Percentiles rank a stretch among this genome's conserved stretches.
These are phyloP conservation scores for Pythium inflatum DNA, from an alignment of 352 stramenopile genomes.

Conservation along the genomic window DNA sequence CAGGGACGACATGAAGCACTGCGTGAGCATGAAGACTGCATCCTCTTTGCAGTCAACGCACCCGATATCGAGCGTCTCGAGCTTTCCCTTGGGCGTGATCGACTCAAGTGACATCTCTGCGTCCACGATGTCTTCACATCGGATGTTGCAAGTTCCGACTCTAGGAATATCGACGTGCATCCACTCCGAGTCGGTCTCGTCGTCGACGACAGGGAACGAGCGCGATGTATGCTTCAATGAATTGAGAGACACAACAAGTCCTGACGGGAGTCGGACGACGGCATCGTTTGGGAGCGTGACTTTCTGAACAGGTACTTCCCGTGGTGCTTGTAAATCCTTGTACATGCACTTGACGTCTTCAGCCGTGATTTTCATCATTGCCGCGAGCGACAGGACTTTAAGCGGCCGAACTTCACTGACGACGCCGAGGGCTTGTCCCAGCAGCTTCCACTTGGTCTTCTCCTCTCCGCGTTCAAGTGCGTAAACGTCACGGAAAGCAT, in stretches of 20 bases:
- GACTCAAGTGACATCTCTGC: neutral
- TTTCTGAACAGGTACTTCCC: neutral
- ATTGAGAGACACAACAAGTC: neutral
- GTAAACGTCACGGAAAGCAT: neutral
- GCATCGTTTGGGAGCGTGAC: neutral
- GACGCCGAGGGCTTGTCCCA: neutral
- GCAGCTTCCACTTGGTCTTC: neutral
- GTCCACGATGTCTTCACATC: slow-evolving; percentile 7
- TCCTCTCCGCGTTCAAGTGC: neutral
- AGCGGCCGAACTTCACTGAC: neutral
- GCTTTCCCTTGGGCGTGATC: neutral
- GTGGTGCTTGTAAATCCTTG: neutral
- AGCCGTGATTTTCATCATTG: slow-evolving; percentile 1
- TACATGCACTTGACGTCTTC: neutral
- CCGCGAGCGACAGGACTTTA: slow-evolving; percentile 10
- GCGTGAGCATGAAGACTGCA: neutral
- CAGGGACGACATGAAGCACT: neutral
- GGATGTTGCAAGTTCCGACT: neutral
- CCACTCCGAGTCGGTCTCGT: neutral
- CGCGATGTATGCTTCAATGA: neutral
- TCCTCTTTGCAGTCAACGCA: neutral
- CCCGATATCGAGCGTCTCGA: slow-evolving; percentile 9
- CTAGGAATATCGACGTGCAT: neutral
- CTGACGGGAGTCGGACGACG: neutral
- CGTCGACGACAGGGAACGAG: neutral